phyloP scores from a whole-genome alignment of 202 grass and related monocot species.

The Digitaria exilis region DNA sequence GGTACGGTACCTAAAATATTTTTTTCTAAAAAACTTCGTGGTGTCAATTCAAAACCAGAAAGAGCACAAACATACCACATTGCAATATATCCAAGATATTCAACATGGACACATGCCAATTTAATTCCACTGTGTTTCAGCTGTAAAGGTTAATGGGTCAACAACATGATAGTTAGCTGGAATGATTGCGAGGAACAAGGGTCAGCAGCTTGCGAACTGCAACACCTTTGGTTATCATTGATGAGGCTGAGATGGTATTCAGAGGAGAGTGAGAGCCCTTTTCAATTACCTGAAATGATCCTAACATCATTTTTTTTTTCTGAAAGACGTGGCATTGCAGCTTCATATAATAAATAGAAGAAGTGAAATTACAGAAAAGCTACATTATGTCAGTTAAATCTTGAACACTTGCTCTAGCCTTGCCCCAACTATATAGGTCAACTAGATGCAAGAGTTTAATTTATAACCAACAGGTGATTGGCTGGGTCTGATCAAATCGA shows the following conservation, averaged over 20 bases:
- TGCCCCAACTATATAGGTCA: neutral
- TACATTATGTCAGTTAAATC: neutral
- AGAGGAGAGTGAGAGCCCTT: neutral
- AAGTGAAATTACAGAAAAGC: neutral
- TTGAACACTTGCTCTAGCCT: neutral
- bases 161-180: constrained; percentile 12
- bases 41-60: neutral
- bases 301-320: neutral
- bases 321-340: neutral
- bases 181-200: constrained; percentile 25
- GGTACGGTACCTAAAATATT: neutral
- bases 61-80: neutral
- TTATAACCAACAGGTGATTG: neutral
- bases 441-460: neutral
- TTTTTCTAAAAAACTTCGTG: neutral
- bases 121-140: constrained; percentile 10
- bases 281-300: constrained; percentile 1
- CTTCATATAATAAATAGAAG: neutral
- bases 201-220: neutral
- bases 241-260: constrained; percentile 8
- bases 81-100: too few relatives aligned
- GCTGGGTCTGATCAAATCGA: neutral
- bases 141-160: constrained; percentile 6
- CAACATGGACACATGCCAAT: neutral
- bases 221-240: neutral